These are phyloP conservation scores for Beverwykella pulmonaria DNA, from an alignment of 495 filamentous ascomycete species.

Conservation along the genomic window DNA sequence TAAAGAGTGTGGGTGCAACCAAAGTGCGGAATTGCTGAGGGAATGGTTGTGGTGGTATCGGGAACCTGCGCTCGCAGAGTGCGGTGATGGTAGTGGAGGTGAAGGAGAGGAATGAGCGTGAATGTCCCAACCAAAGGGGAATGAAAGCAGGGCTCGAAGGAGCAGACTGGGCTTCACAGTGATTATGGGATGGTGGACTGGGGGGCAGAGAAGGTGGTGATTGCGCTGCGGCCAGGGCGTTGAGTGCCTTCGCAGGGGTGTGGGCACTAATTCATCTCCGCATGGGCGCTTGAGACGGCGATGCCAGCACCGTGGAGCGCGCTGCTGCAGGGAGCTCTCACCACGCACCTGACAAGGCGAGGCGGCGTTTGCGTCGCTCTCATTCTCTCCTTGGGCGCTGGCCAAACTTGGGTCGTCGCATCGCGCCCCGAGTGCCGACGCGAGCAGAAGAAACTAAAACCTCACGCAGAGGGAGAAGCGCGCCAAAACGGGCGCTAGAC, in stretches of 20 bases:
- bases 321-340: not conserved
- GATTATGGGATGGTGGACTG: not conserved
- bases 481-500: slow-evolving; percentile 25
- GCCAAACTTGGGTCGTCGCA: not conserved
- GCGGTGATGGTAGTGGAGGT: not conserved
- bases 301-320: not conserved
- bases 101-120: slow-evolving; percentile 17
- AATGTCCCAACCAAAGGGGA: slow-evolving; percentile 3
- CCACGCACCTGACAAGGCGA: too few relatives aligned
- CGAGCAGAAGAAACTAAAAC: not conserved
- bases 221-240: not conserved
- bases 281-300: not conserved
- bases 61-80: slow-evolving; percentile 2
- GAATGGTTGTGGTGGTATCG: not conserved
- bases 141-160: slow-evolving; percentile 12
- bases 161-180: not conserved
- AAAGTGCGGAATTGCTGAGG: not conserved
- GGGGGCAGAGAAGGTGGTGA: not conserved
- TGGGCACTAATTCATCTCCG: not conserved
- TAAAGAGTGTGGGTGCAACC: not conserved
- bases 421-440: not conserved
- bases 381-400: not conserved
- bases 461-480: not conserved
- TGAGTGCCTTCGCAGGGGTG: not conserved
- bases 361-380: not conserved